Evolutionary conservation across 306 rosid genomes (phyloP).

Genomic region (Casuarina glauca): DNA sequence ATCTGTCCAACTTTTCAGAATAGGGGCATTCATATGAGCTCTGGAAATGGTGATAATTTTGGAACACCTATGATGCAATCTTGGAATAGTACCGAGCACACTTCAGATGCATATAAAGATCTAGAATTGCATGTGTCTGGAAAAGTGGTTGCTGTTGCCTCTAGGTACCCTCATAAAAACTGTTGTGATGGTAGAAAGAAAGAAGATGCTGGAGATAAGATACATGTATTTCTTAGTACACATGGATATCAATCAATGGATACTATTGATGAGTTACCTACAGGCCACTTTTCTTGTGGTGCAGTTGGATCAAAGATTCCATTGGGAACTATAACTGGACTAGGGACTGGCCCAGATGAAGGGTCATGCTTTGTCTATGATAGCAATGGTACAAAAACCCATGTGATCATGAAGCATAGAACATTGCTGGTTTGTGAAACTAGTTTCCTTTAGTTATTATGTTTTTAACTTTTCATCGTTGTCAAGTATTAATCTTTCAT

Average conservation of each 20-base stretch:
- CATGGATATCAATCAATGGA: constrained; percentile 34
- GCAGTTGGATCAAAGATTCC: constrained; percentile 49
- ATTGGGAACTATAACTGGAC: constrained; percentile 83
- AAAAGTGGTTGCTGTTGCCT: constrained; percentile 74
- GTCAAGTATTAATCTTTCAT: constrained; percentile 4
- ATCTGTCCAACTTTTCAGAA: constrained; percentile 35
- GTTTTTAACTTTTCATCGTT: constrained; percentile 13
- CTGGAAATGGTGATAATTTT: constrained; percentile 32
- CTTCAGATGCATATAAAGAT: constrained; percentile 67
- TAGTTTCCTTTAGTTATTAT: constrained; percentile 25
- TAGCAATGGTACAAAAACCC: constrained; percentile 70
- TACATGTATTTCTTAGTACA: constrained; percentile 69
- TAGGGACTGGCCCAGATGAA: constrained; percentile 81
- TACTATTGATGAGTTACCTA: constrained; percentile 26
- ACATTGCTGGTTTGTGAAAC: constrained; percentile 72
- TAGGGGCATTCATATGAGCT: constrained; percentile 29
- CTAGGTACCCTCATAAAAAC: constrained; percentile 61
- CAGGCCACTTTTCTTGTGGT: constrained; percentile 33
- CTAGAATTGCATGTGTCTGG: constrained; percentile 83
- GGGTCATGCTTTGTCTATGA: constrained; percentile 78
- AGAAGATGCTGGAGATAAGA: constrained; percentile 59
- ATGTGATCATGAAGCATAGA: constrained; percentile 84
- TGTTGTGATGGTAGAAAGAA: constrained; percentile 32
- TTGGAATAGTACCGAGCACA: constrained; percentile 28
- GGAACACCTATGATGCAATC: constrained; percentile 30